These are phyloP conservation scores for Kurtzmaniella quercitrusa DNA, from an alignment of 1,139 yeast species.

Conservation along the genomic window DNA sequence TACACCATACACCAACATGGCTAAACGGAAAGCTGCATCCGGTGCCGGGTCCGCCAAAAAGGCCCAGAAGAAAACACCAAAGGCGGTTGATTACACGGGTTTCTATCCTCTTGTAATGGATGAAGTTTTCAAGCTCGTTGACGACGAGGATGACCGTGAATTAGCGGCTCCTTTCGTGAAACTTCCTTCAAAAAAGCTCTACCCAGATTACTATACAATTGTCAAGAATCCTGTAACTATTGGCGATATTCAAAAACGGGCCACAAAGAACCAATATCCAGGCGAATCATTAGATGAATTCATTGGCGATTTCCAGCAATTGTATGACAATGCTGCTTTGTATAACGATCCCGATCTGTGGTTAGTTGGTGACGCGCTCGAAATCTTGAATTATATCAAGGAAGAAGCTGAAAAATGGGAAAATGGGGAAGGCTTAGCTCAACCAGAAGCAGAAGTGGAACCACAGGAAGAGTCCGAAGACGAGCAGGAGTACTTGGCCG, in stretches of 20 bases:
- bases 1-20: background rate
- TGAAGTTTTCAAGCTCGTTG: constrained; percentile 24
- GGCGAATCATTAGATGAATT: constrained; percentile 34
- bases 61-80: background rate
- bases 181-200: constrained; percentile 68
- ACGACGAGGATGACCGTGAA: constrained; percentile 27
- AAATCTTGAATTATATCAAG: constrained; percentile 39
- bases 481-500: constrained; percentile 13
- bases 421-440: background rate
- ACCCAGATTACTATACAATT: constrained; percentile 77
- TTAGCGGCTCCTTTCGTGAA: constrained; percentile 56
- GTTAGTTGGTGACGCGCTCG: constrained; percentile 55
- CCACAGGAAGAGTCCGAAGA: constrained; percentile 21
- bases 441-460: constrained; percentile 6
- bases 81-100: constrained; percentile 21
- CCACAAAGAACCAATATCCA: constrained; percentile 30
- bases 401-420: constrained; percentile 32
- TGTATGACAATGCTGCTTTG: constrained; percentile 56
- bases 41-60: constrained; percentile 7
- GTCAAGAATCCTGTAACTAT: constrained; percentile 65
- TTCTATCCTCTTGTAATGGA: constrained; percentile 26
- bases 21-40: constrained; percentile 1
- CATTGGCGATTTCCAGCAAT: constrained; percentile 49
- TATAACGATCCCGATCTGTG: constrained; percentile 62
- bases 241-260: constrained; percentile 55